phyloP scores from a whole-genome alignment of 352 stramenopile genomes.

The Globisporangium perplexum region DNA sequence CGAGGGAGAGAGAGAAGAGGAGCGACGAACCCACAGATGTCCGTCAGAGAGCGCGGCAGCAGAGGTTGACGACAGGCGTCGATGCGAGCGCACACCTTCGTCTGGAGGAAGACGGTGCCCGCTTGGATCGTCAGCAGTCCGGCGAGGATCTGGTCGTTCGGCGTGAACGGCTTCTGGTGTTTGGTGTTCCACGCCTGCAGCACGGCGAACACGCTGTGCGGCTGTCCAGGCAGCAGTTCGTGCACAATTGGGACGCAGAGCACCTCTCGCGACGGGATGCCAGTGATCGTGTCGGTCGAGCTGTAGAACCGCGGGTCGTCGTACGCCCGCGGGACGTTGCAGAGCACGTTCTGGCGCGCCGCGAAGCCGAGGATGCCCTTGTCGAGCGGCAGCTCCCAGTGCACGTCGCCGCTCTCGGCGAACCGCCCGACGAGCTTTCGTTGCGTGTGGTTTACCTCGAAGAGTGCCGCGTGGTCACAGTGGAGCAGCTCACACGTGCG shows the following conservation, averaged over 20 bases:
- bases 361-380: constrained; percentile 63
- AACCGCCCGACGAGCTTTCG: constrained; percentile 30
- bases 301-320: constrained; percentile 76
- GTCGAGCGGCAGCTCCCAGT: constrained; percentile 62
- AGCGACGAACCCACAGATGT: background rate
- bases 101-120: constrained; percentile 50
- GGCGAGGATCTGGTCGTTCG: constrained; percentile 73
- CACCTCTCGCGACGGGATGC: constrained; percentile 48
- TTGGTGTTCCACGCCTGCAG: constrained; percentile 69
- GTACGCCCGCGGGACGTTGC: constrained; percentile 59
- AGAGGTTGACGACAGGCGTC: background rate
- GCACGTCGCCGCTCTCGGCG: constrained; percentile 34
- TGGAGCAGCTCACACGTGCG: constrained; percentile 58
- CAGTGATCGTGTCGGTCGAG: constrained; percentile 63
- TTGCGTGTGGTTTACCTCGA: constrained; percentile 40
- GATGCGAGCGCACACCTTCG: constrained; percentile 19
- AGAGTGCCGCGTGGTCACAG: constrained; percentile 65
- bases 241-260: constrained; percentile 63
- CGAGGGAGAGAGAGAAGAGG: background rate
- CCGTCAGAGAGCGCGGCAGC: background rate
- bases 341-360: constrained; percentile 42
- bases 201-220: constrained; percentile 47
- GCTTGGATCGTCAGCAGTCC: constrained; percentile 52
- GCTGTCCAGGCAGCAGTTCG: constrained; percentile 30
- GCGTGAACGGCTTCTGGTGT: constrained; percentile 60